Conservation (phyloP, 2,329 filamentous ascomycete genomes). For the Penicillium sp. region DNA sequence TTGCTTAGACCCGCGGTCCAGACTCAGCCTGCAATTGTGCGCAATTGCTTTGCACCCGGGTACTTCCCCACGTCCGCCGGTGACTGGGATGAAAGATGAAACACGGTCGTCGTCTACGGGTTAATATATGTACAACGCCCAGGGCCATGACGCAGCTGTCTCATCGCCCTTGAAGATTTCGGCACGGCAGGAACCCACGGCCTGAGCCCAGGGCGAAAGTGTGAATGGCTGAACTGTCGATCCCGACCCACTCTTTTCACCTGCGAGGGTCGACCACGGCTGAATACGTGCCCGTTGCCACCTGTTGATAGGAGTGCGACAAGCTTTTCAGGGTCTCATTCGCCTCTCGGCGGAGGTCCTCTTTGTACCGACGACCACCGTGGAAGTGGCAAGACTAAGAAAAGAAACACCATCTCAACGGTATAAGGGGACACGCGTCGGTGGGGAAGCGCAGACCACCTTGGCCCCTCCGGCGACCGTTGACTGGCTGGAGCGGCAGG, state of each 20-base stretch:
- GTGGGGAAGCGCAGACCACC: constrained; percentile 18
- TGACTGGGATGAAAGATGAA: constrained; percentile 1
- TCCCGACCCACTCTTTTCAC: constrained; percentile 15
- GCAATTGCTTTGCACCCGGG: background rate
- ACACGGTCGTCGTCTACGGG: background rate
- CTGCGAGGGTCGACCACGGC: constrained; percentile 10
- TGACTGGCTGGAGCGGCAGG: constrained; percentile 19
- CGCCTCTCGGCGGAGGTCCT: background rate
- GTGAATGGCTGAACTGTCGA: constrained; percentile 17
- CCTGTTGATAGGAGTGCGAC: constrained; percentile 5
- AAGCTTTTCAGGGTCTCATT: constrained; percentile 16
- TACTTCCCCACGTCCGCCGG: background rate
- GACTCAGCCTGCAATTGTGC: background rate
- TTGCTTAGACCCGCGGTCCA: background rate
- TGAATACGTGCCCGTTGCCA: constrained; percentile 7
- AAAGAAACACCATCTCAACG: background rate
- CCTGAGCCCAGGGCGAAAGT: constrained; percentile 9
- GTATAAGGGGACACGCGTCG: constrained; percentile 21
- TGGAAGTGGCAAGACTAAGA: background rate
- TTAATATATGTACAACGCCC: constrained; percentile 19
- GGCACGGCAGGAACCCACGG: background rate
- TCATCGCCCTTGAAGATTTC: constrained; percentile 2
- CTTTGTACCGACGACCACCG: no score
- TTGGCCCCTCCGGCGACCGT: constrained; percentile 7
- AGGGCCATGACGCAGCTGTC: constrained; percentile 18